A percentile compares a stretch with the other conserved stretches of the same genome.
These are phyloP conservation scores for Nannizzia gypsea DNA, from an alignment of 2,329 filamentous ascomycete genomes.

Conservation along the genomic window DNA sequence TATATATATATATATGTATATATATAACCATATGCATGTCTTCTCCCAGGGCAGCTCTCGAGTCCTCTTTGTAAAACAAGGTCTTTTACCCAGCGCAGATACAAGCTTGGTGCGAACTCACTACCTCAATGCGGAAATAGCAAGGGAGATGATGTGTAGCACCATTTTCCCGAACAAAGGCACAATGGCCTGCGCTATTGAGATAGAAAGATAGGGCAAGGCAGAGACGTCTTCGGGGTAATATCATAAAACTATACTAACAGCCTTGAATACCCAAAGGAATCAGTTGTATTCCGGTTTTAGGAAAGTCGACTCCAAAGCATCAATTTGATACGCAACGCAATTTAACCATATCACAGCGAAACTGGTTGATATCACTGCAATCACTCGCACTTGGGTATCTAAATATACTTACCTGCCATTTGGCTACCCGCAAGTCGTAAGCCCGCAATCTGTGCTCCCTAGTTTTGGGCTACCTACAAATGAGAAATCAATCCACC, in stretches of 20 bases:
- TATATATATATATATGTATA: not conserved
- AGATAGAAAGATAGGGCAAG: too few species aligned
- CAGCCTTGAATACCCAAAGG: not conserved
- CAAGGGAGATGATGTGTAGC: not conserved
- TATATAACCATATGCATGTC: not conserved
- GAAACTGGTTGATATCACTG: not conserved
- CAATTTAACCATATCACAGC: not conserved
- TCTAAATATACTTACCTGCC: not conserved
- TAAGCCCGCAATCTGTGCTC: not conserved
- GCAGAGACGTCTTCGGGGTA: too few species aligned
- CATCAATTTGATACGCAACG: not conserved
- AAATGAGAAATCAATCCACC: not conserved
- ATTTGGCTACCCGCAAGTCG: not conserved
- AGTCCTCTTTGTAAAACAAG: too few species aligned
- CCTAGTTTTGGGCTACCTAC: not conserved
- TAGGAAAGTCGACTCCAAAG: not conserved
- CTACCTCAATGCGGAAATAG: not conserved
- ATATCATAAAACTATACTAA: not conserved
- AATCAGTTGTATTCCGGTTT: not conserved
- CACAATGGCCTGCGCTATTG: too few species aligned
- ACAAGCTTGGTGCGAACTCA: too few species aligned
- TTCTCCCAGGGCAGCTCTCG: too few species aligned
- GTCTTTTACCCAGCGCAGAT: too few species aligned
- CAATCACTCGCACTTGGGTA: not conserved
- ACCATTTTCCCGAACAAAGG: not conserved